phyloP scores from a whole-genome alignment of 176 grass and related monocot species.

The Luzula sylvatica region DNA sequence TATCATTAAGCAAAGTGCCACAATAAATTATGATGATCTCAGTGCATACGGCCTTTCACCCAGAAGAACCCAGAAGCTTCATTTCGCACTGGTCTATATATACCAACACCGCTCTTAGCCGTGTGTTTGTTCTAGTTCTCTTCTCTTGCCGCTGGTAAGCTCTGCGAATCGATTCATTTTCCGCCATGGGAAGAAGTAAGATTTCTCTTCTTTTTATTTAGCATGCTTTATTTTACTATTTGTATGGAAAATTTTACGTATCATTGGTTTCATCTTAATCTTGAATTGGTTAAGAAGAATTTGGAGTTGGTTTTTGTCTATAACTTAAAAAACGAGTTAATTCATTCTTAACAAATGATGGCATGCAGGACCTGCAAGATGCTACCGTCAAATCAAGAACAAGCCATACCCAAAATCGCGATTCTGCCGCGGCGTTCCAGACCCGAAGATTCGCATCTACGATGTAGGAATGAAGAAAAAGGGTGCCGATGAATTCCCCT shows the following conservation, averaged over 20 bases:
- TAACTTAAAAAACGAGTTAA: background rate
- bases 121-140: background rate
- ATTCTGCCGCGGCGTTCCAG: slow-evolving; percentile 75
- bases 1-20: background rate
- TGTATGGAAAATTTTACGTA: background rate
- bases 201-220: background rate
- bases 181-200: slow-evolving; percentile 21
- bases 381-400: slow-evolving; percentile 83
- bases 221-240: background rate
- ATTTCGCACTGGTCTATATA: slow-evolving; percentile 1
- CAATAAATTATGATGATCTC: background rate
- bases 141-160: background rate
- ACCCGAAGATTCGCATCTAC: slow-evolving; percentile 73
- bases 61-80: background rate
- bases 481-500: slow-evolving; percentile 53
- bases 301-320: background rate
- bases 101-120: background rate
- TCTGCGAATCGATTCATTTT: background rate
- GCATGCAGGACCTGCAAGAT: slow-evolving; percentile 45
- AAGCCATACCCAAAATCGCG: slow-evolving; percentile 75
- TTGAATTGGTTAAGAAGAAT: background rate
- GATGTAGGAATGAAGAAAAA: slow-evolving; percentile 83
- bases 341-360: background rate
- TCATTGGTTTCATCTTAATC: background rate
- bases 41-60: background rate